A percentile compares a stretch with the other conserved stretches of the same genome.
Conservation (phyloP, 176 grass and related monocot species). For the Chrysopogon serrulatus region DNA sequence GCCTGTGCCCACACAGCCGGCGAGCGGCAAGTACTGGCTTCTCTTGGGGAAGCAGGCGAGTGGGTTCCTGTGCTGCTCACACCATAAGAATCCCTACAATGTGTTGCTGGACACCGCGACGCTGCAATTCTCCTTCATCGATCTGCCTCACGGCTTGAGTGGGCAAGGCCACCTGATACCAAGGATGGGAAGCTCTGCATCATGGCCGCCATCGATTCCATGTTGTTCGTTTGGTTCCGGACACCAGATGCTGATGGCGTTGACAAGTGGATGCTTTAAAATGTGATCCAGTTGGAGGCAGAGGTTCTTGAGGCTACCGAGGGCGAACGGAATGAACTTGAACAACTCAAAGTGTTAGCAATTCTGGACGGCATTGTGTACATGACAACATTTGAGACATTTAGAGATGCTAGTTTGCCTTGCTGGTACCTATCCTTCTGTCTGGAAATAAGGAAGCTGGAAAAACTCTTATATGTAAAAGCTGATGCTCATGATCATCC, state of each 20-base stretch:
- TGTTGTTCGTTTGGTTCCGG: neutral
- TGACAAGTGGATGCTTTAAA: conserved; percentile 11
- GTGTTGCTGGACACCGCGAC: neutral
- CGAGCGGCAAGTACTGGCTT: neutral
- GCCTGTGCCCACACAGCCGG: neutral
- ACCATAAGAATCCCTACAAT: neutral
- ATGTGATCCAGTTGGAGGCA: neutral
- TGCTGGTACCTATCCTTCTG: neutral
- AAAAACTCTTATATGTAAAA: neutral
- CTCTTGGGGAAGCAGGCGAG: neutral
- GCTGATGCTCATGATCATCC: neutral
- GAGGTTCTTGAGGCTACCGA: neutral
- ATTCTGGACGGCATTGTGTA: neutral
- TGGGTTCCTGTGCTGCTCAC: neutral
- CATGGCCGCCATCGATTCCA: neutral
- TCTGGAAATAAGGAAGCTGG: conserved; percentile 1
- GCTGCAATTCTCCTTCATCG: neutral
- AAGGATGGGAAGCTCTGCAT: conserved; percentile 20
- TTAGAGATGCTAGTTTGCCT: neutral
- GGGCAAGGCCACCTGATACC: neutral
- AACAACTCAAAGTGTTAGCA: neutral
- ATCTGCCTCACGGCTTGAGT: neutral
- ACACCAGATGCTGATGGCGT: neutral
- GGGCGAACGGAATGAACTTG: neutral
- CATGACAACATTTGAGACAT: neutral